These are phyloP conservation scores for Poronia punctata DNA, from an alignment of 495 filamentous ascomycete species.

Conservation along the genomic window DNA sequence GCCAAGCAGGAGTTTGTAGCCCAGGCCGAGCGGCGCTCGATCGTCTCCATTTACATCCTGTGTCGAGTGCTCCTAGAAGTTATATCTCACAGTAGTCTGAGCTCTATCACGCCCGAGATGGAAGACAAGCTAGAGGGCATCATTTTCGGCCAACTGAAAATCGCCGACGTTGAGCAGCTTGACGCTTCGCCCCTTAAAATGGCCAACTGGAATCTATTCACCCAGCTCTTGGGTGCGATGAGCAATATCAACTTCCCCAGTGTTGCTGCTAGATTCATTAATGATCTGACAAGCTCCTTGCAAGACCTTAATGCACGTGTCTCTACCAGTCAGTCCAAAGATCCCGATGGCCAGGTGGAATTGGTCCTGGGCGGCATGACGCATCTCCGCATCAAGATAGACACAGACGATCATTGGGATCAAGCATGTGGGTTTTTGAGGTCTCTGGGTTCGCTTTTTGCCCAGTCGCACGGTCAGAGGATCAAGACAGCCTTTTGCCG, in stretches of 20 bases:
- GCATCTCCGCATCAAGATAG: conserved; percentile 66
- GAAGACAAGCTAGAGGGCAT: conserved; percentile 86
- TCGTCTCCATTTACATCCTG: conserved; percentile 88
- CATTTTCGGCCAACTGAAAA: conserved; percentile 85
- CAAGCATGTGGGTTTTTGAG: conserved; percentile 85
- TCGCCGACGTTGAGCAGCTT: conserved; percentile 77
- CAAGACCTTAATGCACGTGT: conserved; percentile 63
- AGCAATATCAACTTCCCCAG: conserved; percentile 81
- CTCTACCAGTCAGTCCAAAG: conserved; percentile 44
- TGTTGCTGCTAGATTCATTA: conserved; percentile 73
- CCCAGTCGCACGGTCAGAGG: conserved; percentile 72
- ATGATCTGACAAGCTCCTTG: conserved; percentile 69
- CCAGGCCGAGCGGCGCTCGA: conserved; percentile 77
- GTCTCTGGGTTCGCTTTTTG: conserved; percentile 71
- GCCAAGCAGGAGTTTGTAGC: conserved; percentile 61
- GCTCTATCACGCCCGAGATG: conserved; percentile 78
- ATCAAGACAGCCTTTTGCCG: conserved; percentile 94
- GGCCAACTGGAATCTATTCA: conserved; percentile 92
- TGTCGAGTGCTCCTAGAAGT: conserved; percentile 93
- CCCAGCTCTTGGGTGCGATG: conserved; percentile 88
- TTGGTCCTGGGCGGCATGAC: conserved; percentile 86
- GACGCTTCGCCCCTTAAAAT: conserved; percentile 70
- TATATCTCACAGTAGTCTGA: conserved; percentile 77
- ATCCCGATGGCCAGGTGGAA: conserved; percentile 73
- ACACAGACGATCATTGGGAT: conserved; percentile 69